Percentiles rank a stretch among this genome's conserved stretches.
These are phyloP conservation scores for Hypoxylon subgilvum DNA, from an alignment of 495 filamentous ascomycete genomes.

Conservation along the genomic window DNA sequence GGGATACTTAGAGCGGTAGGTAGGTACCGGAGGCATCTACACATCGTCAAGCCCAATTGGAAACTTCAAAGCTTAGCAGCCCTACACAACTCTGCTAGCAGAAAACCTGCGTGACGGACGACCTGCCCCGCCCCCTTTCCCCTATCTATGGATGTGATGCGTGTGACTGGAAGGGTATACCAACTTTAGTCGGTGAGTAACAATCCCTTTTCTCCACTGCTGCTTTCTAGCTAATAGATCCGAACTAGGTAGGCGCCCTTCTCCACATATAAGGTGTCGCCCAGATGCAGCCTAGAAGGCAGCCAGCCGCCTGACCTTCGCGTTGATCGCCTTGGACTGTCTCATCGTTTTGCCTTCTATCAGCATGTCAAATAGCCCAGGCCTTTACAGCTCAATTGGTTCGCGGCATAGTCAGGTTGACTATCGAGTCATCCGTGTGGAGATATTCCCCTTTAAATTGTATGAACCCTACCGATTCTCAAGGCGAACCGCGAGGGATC, in stretches of 20 bases:
- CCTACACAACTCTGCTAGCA: conserved; percentile 6
- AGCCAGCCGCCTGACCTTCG: conserved; percentile 17
- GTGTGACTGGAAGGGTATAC: too few relatives aligned
- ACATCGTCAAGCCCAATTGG: not conserved
- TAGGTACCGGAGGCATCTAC: not conserved
- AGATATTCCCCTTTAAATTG: not conserved
- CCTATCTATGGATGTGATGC: too few relatives aligned
- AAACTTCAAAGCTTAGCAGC: not conserved
- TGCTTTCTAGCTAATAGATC: conserved; percentile 27
- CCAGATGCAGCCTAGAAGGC: conserved; percentile 10
- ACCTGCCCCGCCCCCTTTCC: conserved; percentile 4
- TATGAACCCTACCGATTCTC: not conserved
- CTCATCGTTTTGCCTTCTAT: not conserved
- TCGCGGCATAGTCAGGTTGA: not conserved
- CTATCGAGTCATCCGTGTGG: not conserved
- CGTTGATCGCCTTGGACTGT: conserved; percentile 4
- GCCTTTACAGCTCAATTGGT: not conserved
- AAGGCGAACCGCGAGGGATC: not conserved
- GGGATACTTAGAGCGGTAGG: too few relatives aligned
- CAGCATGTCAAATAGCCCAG: not conserved
- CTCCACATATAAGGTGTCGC: not conserved
- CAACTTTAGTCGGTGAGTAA: not conserved
- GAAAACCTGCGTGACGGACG: not conserved
- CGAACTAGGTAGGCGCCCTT: conserved; percentile 10
- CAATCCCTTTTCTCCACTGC: conserved; percentile 17